These are phyloP conservation scores for Crithidia brevicula DNA, from an alignment of 208 protist species.

Conservation along the genomic window DNA sequence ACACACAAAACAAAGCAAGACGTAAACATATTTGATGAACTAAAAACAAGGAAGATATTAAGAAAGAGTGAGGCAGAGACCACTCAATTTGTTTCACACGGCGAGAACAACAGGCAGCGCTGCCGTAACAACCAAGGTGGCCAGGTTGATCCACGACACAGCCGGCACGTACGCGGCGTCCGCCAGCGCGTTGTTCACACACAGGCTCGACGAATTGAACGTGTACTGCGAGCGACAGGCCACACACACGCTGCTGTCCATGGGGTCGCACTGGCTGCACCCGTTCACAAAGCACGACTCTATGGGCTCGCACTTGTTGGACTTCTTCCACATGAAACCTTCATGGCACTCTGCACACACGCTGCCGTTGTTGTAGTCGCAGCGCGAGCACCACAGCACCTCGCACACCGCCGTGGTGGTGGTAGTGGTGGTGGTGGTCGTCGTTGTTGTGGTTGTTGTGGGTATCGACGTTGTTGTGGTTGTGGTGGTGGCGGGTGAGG, in stretches of 20 bases:
- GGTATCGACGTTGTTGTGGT: not conserved
- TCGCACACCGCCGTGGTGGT: conserved; percentile 7
- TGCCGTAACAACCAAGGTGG: not conserved
- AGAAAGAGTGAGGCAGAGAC: too few species aligned
- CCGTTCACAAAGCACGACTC: conserved; percentile 9
- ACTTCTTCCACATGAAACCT: conserved; percentile 12
- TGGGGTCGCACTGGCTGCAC: not conserved
- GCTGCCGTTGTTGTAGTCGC: conserved; percentile 5
- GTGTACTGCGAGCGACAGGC: conserved; percentile 1
- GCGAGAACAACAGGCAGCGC: too few species aligned
- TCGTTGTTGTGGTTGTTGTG: not conserved
- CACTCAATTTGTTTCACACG: too few species aligned
- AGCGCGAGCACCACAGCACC: conserved; percentile 6
- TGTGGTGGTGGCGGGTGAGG: not conserved
- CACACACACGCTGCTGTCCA: conserved; percentile 11
- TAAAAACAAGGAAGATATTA: too few species aligned
- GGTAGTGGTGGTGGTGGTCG: not conserved
- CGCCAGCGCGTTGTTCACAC: not conserved
- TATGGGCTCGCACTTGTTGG: conserved; percentile 7
- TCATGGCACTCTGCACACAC: conserved; percentile 8
- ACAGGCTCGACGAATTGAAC: not conserved
- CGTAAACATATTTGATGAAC: too few species aligned
- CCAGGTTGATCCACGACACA: not conserved
- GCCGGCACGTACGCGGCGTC: not conserved
- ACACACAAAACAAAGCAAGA: too few species aligned